Evolutionary conservation across 2,329 filamentous ascomycete species (phyloP).

Genomic region (Talaromyces sp.): DNA sequence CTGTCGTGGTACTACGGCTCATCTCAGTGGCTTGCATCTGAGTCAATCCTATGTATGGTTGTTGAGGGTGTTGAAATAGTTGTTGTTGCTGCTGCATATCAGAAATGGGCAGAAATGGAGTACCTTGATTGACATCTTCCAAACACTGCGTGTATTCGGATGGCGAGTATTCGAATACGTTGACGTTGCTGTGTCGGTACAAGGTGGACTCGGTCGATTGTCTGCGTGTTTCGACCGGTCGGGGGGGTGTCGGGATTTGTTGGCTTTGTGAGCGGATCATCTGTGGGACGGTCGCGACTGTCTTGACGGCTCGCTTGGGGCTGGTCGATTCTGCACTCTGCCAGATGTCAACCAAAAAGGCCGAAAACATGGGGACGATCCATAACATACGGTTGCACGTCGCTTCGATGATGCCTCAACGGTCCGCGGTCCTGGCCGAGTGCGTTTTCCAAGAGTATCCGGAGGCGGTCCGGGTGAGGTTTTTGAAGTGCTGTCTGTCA

Average conservation of each 20-base stretch:
- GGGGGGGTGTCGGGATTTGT: conserved; percentile 32
- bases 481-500: conserved; percentile 27
- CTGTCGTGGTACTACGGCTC: conserved; percentile 45
- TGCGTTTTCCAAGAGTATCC: conserved; percentile 40
- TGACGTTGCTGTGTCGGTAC: conserved; percentile 33
- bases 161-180: conserved; percentile 43
- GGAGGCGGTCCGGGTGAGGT: conserved; percentile 21
- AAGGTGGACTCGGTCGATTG: conserved; percentile 31
- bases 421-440: conserved; percentile 41
- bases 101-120: conserved; percentile 24
- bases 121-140: conserved; percentile 28
- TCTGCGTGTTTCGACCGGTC: conserved; percentile 26
- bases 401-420: conserved; percentile 41
- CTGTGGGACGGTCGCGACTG: conserved; percentile 15
- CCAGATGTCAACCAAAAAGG: conserved; percentile 40
- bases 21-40: conserved; percentile 37
- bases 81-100: conserved; percentile 21
- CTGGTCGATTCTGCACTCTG: conserved; percentile 39
- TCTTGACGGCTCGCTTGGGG: conserved; percentile 27
- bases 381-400: conserved; percentile 44
- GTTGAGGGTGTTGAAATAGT: conserved; percentile 22
- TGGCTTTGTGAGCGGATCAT: conserved; percentile 41
- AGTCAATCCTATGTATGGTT: conserved; percentile 18
- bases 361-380: conserved; percentile 4
- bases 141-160: conserved; percentile 40